Base-by-base conservation (phyloP, 1,284 basidiomycete species). In the Ganoderma sp. region DNA sequence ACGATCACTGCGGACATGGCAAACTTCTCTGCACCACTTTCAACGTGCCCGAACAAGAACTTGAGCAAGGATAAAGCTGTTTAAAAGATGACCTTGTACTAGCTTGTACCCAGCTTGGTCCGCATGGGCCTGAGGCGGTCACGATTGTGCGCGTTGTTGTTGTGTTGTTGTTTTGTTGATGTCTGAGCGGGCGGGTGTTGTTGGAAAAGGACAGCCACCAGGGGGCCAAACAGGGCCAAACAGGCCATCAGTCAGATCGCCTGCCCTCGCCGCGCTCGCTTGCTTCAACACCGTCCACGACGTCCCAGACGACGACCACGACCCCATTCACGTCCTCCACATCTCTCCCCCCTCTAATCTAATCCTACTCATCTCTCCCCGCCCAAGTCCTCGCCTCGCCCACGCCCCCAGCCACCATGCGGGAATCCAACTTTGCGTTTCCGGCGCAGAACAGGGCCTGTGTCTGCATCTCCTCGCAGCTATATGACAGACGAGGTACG, bases 341-440 rank as follows among this genome's bases (percentile, higher is more conserved):
- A 48, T 57, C 54, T 14, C 41, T 42, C 7, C 32, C 32, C 6
- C 22, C 39, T 60, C 58, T 42, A 43, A 25, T 41, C 58, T 60
- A 60, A 28, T 60, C 56, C 32, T 14, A 43, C 56, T 64, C 45
- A 54, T 54, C 41, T 22, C 7, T 17, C 15, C 4, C 58, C 68
- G 50, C 43, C n/a, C 14, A 58, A 60, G 37, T 6, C 39, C 42
- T 10, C 45, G 45, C 64, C 54, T 10, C 7, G 37, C 8, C 6
- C 10, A 10, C 37, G 10, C 37, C 32, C 71, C 34, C 15, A 34
- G 37, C 67, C 56, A 48, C 50, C 63, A 99, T 99, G 97, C 89
- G 97, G 76, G 97, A 99, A 81, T 94, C 94, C 77, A 99, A 98
- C 87, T 97, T 97, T 83, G 92, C 93, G 66, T 97, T 97, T 82